Evolutionary conservation across 345 rosid species (phyloP), one percentile per base, ranked within the genome.

Genomic region (Lagerstroemia speciosa): DNA sequence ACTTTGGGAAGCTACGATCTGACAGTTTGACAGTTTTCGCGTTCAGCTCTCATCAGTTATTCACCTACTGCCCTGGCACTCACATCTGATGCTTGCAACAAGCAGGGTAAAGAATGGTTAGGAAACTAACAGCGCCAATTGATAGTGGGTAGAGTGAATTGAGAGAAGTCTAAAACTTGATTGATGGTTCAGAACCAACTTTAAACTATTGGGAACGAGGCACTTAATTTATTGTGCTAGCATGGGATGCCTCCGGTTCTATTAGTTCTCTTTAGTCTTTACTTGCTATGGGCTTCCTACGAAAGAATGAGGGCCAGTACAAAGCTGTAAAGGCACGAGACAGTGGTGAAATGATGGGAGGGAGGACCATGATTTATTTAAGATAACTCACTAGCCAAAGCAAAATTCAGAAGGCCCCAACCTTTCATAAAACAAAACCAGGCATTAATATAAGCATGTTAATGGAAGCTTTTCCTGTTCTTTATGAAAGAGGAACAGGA

Each of bases 181-280:
- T 52, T 52, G 24, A 52, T 17, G 0, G 22, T 52, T 20, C 27
- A 38, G 43, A 38, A 52, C 57, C 24, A 22, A 52, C 57, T 52
- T 22, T 27, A 52, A 52, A 52, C 19, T 20, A 6, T 22, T 6
- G 5, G 1, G 57, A 52, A 52, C 24, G 22, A 52, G 22, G 57
- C 57, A 52, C 22, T 52, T 19, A 52, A 14, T 38, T 7, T 52
- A 19, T 6, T n/a, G 57, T 20, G 26, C 30, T 34, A 73, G 62
- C 34, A 65, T 20, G 45, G 40, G 80, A 58, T 76, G 71, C 71
- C 45, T 85, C 94, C 41, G 88, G 74, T 71, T 85, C 97, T 67
- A 86, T 74, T 17, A 72, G 72, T 74, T 91, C 97, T 74, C 89
- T 84, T 81, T 88, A 86, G 22, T 85, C 97, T 79, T 92, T 84